phyloP scores from a whole-genome alignment of 2,329 filamentous ascomycete species.

The Cryphonectria nitschkei region DNA sequence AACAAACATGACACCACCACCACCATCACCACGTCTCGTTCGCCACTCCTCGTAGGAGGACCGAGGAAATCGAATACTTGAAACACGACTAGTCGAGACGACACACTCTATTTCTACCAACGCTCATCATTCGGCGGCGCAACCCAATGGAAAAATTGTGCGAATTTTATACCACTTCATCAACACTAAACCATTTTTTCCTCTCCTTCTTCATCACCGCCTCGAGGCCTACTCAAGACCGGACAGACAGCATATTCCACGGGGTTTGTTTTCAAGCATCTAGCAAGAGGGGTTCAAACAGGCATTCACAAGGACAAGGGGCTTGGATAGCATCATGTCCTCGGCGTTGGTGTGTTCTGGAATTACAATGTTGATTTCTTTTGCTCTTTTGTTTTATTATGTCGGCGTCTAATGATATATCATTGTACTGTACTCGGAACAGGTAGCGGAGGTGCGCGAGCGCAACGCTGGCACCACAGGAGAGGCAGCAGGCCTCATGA shows the following conservation, averaged over 20 bases:
- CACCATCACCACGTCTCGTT: not conserved
- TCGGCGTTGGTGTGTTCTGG: conserved; percentile 13
- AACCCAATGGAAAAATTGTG: conserved; percentile 23
- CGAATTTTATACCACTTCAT: conserved; percentile 21
- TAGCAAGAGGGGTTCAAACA: conserved; percentile 19
- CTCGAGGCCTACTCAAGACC: conserved; percentile 4
- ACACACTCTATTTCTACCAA: conserved; percentile 2
- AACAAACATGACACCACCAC: not conserved
- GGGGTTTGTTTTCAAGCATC: conserved; percentile 22
- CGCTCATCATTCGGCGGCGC: conserved; percentile 24
- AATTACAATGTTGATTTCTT: not conserved
- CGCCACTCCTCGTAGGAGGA: conserved; percentile 4
- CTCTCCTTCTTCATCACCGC: conserved; percentile 19
- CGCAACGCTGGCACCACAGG: conserved; percentile 4
- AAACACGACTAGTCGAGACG: conserved; percentile 12
- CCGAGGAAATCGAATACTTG: conserved; percentile 1
- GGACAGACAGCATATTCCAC: conserved; percentile 11
- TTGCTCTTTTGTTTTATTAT: conserved; percentile 2
- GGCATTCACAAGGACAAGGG: conserved; percentile 12
- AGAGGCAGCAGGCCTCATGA: conserved; percentile 7
- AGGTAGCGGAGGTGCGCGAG: not conserved
- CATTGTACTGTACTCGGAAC: conserved; percentile 13
- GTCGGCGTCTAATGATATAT: conserved; percentile 18
- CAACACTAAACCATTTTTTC: conserved; percentile 22
- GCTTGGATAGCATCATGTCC: conserved; percentile 15